Conservation (phyloP, 371 early-diverging fungal genomes). For the Haplosporangium sp. region DNA sequence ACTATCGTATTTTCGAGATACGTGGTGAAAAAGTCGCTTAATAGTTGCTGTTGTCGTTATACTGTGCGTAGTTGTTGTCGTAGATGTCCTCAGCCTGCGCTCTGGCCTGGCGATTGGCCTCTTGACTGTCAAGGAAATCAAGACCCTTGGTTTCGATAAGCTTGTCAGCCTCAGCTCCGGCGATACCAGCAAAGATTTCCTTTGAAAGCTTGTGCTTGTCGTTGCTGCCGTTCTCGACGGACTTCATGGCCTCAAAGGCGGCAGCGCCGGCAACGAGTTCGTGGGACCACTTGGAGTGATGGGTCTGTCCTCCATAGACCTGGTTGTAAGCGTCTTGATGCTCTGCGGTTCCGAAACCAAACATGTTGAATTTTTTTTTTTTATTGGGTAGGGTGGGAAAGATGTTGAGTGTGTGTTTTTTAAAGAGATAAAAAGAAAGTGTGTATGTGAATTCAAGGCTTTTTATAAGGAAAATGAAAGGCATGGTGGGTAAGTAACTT, state of each 20-base stretch:
- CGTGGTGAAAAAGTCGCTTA: not conserved
- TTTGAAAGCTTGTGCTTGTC: conserved; percentile 61
- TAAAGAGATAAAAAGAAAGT: not conserved
- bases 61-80: conserved; percentile 27
- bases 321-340: conserved; percentile 46
- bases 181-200: conserved; percentile 63
- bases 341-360: conserved; percentile 18
- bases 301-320: conserved; percentile 28
- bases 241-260: conserved; percentile 65
- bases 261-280: conserved; percentile 71
- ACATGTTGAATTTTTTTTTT: conserved; percentile 8
- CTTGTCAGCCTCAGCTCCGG: conserved; percentile 64
- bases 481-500: too few species aligned
- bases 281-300: conserved; percentile 57
- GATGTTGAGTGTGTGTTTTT: not conserved
- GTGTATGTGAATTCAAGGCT: too few species aligned
- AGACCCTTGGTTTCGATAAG: conserved; percentile 52
- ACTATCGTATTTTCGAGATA: not conserved
- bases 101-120: conserved; percentile 60
- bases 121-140: conserved; percentile 55
- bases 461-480: too few species aligned
- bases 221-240: conserved; percentile 59
- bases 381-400: not conserved
- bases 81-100: conserved; percentile 58
- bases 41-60: conserved; percentile 34